A percentile compares a stretch with the other conserved stretches of the same genome.
phyloP scores from a whole-genome alignment of 495 filamentous ascomycete genomes.

The Oleoguttula mirabilis region DNA sequence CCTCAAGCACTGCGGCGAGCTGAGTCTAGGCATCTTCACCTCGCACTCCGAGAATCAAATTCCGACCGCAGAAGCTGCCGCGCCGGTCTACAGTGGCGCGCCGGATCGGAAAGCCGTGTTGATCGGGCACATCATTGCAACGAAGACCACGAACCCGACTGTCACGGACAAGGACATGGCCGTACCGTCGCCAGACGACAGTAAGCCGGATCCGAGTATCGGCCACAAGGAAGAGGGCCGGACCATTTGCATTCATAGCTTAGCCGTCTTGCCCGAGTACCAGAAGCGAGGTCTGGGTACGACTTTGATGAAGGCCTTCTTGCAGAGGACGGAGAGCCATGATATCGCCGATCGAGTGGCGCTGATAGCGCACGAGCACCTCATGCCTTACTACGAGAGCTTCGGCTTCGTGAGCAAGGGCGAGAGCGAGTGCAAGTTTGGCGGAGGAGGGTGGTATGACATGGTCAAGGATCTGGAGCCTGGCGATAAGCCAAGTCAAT shows the following conservation, averaged over 20 bases:
- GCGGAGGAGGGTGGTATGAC: slow-evolving; percentile 72
- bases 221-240: slow-evolving; percentile 61
- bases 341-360: slow-evolving; percentile 60
- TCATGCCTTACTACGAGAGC: slow-evolving; percentile 63
- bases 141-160: slow-evolving; percentile 44
- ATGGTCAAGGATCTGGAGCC: slow-evolving; percentile 36
- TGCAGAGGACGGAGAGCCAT: slow-evolving; percentile 55
- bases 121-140: slow-evolving; percentile 72
- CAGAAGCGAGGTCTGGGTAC: slow-evolving; percentile 66
- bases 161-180: slow-evolving; percentile 73
- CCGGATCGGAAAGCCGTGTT: slow-evolving; percentile 47
- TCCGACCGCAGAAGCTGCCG: slow-evolving; percentile 36
- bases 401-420: slow-evolving; percentile 64
- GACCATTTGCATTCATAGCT: slow-evolving; percentile 69
- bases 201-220: slow-evolving; percentile 23
- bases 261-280: slow-evolving; percentile 64
- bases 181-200: slow-evolving; percentile 38
- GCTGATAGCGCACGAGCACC: slow-evolving; percentile 61
- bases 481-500: too few relatives aligned
- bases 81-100: slow-evolving; percentile 37
- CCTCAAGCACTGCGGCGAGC: slow-evolving; percentile 62
- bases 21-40: slow-evolving; percentile 70
- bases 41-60: slow-evolving; percentile 36
- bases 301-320: slow-evolving; percentile 61
- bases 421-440: slow-evolving; percentile 49